Conservation (phyloP, 768 basidiomycete genomes). For the Lactarius sanguifluus region DNA sequence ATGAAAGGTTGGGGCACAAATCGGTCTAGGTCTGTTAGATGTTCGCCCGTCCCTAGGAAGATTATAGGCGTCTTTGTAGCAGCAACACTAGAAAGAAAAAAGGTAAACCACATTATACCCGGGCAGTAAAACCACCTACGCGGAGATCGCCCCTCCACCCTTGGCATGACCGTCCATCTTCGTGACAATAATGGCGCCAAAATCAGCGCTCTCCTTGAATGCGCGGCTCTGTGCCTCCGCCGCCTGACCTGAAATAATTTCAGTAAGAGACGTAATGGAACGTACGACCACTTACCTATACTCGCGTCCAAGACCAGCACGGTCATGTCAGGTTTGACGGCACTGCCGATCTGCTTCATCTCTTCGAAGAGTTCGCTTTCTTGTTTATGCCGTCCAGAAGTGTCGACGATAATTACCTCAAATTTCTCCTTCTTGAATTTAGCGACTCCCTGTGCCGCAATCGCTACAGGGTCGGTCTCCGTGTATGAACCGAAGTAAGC, state of each 20-base stretch:
- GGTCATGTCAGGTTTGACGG: conserved; percentile 96
- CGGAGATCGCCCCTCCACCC: conserved; percentile 98
- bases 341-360: conserved; percentile 95
- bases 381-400: conserved; percentile 95
- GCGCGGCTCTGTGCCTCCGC: conserved; percentile 95
- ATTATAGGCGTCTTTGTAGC: conserved; percentile 98
- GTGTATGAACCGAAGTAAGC: conserved; percentile 99
- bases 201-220: conserved; percentile 97
- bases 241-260: conserved; percentile 67
- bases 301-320: conserved; percentile 95
- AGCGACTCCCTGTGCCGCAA: conserved; percentile 89
- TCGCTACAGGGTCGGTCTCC: conserved; percentile 95
- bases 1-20: conserved; percentile 98
- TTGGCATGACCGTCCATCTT: conserved; percentile 99
- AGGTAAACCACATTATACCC: conserved; percentile 6
- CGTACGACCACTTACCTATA: conserved; percentile 57
- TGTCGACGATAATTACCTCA: conserved; percentile 98
- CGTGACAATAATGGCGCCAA: conserved; percentile 98
- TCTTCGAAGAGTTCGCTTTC: conserved; percentile 96
- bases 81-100: conserved; percentile 68
- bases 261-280: neutral
- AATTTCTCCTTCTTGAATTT: conserved; percentile 99
- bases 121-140: conserved; percentile 57
- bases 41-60: conserved; percentile 97
- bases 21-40: conserved; percentile 93